phyloP scores from a whole-genome alignment of 202 grass and related monocot species.

The Schoenoplectus triqueter region DNA sequence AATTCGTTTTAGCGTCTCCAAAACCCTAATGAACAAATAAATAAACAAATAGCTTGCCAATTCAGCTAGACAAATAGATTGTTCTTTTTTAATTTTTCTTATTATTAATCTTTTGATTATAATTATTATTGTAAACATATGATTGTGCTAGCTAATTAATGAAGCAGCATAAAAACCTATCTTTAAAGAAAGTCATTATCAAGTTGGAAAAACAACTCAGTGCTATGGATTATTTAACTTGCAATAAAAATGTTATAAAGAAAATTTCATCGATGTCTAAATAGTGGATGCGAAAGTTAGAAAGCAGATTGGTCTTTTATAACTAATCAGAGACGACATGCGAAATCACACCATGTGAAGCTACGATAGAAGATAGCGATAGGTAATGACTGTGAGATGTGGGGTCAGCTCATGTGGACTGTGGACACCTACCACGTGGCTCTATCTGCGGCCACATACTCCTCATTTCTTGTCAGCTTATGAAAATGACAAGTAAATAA shows the following conservation, averaged over 20 bases:
- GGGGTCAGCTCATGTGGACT: slow-evolving; percentile 17
- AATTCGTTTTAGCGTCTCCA: no score
- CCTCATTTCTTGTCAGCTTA: slow-evolving; percentile 1
- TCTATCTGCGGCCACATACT: slow-evolving; percentile 21
- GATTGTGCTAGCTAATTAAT: background rate
- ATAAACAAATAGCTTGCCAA: no score
- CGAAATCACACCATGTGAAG: slow-evolving; percentile 25
- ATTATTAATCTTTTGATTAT: no score
- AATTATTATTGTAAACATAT: no score
- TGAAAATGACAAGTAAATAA: slow-evolving; percentile 25
- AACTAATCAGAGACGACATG: slow-evolving; percentile 26
- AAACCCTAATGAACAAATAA: no score
- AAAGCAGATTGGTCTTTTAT: slow-evolving; percentile 9
- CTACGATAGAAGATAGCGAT: background rate
- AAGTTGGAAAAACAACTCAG: background rate
- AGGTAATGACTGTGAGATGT: background rate
- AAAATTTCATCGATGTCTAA: background rate
- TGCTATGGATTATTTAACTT: background rate
- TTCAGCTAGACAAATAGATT: no score
- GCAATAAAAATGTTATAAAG: background rate
- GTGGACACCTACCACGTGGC: slow-evolving; percentile 26
- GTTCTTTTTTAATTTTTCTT: no score
- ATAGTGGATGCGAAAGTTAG: background rate
- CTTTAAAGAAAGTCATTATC: background rate
- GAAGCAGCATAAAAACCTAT: background rate